phyloP scores from a whole-genome alignment of 2,329 filamentous ascomycete genomes.

The Fusarium pseudoanthophilum region DNA sequence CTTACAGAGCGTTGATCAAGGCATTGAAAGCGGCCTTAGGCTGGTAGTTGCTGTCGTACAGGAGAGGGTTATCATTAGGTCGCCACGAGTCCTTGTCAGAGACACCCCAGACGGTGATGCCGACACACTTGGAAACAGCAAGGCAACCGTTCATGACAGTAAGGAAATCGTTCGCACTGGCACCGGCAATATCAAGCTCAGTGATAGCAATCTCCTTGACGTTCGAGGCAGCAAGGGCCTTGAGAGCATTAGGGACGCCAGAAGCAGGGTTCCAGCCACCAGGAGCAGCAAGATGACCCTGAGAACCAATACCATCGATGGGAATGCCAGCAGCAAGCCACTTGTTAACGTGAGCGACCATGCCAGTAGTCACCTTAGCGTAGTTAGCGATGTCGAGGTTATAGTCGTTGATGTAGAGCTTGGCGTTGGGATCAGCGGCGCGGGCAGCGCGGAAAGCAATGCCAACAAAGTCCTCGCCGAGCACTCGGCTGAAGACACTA shows the following conservation, averaged over 20 bases:
- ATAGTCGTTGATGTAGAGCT: constrained; percentile 81
- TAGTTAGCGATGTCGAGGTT: constrained; percentile 71
- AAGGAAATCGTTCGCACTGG: constrained; percentile 66
- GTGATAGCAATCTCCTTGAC: constrained; percentile 72
- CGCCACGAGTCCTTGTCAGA: constrained; percentile 51
- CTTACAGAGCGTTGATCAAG: constrained; percentile 20
- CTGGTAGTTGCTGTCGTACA: constrained; percentile 63
- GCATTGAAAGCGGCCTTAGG: constrained; percentile 64
- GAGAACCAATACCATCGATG: constrained; percentile 64
- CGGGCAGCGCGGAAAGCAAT: constrained; percentile 77
- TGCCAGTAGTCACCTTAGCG: constrained; percentile 66
- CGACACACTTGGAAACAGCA: constrained; percentile 67
- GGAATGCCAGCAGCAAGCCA: constrained; percentile 68
- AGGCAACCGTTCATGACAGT: constrained; percentile 68
- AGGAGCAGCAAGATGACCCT: constrained; percentile 60
- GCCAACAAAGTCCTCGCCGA: constrained; percentile 75
- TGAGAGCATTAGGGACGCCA: constrained; percentile 60
- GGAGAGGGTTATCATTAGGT: constrained; percentile 58
- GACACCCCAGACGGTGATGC: constrained; percentile 72
- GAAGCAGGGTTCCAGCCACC: constrained; percentile 61
- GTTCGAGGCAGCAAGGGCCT: constrained; percentile 60
- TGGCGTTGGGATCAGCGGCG: constrained; percentile 72
- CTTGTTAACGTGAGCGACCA: constrained; percentile 69
- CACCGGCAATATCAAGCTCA: constrained; percentile 73
- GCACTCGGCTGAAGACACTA: constrained; percentile 73